These are phyloP conservation scores for Gossypium trilobum DNA, from an alignment of 441 rosid species.

Conservation along the genomic window DNA sequence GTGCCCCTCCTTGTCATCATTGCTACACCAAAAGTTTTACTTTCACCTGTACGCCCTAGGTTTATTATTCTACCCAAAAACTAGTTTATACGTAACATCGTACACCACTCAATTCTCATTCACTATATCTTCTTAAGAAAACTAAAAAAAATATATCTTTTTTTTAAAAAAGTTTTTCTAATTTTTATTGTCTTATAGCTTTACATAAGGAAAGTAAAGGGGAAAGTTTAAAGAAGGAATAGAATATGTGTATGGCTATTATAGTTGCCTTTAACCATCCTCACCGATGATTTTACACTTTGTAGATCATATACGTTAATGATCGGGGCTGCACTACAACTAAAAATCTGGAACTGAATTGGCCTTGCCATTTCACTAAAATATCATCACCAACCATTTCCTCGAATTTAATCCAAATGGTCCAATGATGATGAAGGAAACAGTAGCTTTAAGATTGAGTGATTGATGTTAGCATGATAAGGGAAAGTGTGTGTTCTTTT, in stretches of 20 bases:
- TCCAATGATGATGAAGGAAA: slow-evolving; percentile 20
- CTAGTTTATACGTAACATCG: slow-evolving; percentile 33
- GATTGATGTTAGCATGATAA: slow-evolving; percentile 5
- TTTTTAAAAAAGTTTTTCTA: background rate
- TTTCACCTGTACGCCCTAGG: slow-evolving; percentile 18
- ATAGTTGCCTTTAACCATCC: slow-evolving; percentile 16
- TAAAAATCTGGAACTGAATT: background rate
- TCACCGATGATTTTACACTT: slow-evolving; percentile 3
- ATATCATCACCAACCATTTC: slow-evolving; percentile 6
- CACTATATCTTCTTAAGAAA: background rate
- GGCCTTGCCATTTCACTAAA: slow-evolving; percentile 18
- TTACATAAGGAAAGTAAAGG: background rate
- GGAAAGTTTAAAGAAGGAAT: slow-evolving; percentile 12
- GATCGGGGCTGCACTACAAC: background rate
- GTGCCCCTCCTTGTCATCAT: slow-evolving; percentile 33
- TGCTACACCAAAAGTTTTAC: slow-evolving; percentile 16
- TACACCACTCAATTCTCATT: slow-evolving; percentile 23
- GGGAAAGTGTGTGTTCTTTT: background rate
- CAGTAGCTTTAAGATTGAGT: background rate
- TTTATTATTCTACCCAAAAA: slow-evolving; percentile 38
- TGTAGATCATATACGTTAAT: slow-evolving; percentile 5
- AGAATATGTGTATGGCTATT: slow-evolving; percentile 21
- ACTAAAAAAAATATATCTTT: too few relatives aligned
- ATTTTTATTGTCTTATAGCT: background rate
- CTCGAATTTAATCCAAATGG: slow-evolving; percentile 24